A percentile compares a stretch with the other conserved stretches of the same genome.
These are phyloP conservation scores for Abortiporus biennis DNA, from an alignment of 1,284 basidiomycete genomes.

Conservation along the genomic window DNA sequence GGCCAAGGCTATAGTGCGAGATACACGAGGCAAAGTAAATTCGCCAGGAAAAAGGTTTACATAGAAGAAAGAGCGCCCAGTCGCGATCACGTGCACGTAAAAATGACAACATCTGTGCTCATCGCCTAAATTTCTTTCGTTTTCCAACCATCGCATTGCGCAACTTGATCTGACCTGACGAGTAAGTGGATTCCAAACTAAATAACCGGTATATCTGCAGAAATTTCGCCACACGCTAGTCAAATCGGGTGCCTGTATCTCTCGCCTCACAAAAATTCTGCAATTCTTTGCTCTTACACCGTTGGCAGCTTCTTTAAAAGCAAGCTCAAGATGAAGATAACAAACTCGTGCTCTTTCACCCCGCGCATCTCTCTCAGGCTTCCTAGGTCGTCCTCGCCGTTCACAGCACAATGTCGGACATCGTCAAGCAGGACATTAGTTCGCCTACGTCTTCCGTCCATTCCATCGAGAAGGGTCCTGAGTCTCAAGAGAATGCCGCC, in stretches of 20 bases:
- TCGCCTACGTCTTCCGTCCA: background rate
- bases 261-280: background rate
- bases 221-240: background rate
- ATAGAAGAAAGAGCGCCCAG: no score
- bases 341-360: background rate
- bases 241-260: background rate
- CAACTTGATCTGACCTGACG: background rate
- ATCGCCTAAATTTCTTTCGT: background rate
- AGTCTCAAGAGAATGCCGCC: background rate
- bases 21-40: no score
- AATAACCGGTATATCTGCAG: background rate
- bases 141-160: background rate
- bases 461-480: background rate
- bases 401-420: slow-evolving; percentile 2
- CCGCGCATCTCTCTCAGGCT: background rate
- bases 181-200: background rate
- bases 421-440: background rate
- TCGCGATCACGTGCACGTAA: background rate
- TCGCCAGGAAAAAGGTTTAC: no score
- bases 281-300: background rate
- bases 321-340: background rate
- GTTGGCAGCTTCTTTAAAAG: background rate
- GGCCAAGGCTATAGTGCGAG: no score
- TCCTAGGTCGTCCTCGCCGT: background rate
- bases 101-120: background rate